These are phyloP conservation scores for Globisporangium camurandrum DNA, from an alignment of 352 stramenopile genomes.

Conservation along the genomic window DNA sequence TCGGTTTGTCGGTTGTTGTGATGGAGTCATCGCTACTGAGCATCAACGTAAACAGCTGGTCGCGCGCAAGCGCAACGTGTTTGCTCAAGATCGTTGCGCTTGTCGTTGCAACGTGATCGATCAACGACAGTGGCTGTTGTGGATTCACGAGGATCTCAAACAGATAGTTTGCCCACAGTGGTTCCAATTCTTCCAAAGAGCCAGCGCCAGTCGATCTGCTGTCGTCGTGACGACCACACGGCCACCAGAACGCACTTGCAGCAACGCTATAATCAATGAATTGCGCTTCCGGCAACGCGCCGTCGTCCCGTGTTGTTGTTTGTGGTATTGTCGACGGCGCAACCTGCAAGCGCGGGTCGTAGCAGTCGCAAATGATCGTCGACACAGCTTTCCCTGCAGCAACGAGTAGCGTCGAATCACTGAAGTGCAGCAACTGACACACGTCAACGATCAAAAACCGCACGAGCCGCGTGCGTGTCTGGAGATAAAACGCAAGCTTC, in stretches of 20 bases:
- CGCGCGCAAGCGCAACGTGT: conserved; percentile 68
- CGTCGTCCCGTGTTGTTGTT: conserved; percentile 62
- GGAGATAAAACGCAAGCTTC: conserved; percentile 57
- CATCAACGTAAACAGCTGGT: conserved; percentile 49
- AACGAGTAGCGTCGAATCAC: conserved; percentile 38
- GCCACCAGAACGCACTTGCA: conserved; percentile 79
- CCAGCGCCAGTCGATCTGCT: conserved; percentile 6
- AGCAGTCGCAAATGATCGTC: conserved; percentile 69
- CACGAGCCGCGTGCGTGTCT: conserved; percentile 42
- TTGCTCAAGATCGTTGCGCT: conserved; percentile 71
- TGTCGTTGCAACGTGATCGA: conserved; percentile 71
- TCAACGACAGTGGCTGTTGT: conserved; percentile 45
- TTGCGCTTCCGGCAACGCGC: conserved; percentile 58
- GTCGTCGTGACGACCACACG: conserved; percentile 25
- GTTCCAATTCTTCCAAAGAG: conserved; percentile 16
- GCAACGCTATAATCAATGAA: conserved; percentile 69
- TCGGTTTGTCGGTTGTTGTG: conserved; percentile 34
- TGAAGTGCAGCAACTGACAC: conserved; percentile 39
- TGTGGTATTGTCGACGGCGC: no score
- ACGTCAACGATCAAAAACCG: conserved; percentile 48
- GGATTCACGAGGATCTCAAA: conserved; percentile 60
- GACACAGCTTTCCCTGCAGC: conserved; percentile 50
- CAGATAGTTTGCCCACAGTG: conserved; percentile 67
- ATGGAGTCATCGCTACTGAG: conserved; percentile 11
- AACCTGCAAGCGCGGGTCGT: conserved; percentile 44